Evolutionary conservation across 1,284 basidiomycete species (phyloP).

Genomic region (Spongispora temasekensis): DNA sequence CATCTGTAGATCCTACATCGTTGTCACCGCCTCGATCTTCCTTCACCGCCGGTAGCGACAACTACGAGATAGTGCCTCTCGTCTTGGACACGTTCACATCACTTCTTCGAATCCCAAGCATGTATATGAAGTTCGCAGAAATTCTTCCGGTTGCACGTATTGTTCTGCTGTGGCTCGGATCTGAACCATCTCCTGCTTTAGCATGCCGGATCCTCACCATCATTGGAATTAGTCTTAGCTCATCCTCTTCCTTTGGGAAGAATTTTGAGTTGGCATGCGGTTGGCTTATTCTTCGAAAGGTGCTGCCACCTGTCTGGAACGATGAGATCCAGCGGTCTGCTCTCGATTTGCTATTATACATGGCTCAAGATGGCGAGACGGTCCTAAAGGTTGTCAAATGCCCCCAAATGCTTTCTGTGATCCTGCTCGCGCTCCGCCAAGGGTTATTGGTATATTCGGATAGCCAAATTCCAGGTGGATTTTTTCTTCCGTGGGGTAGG

Average conservation of each 20-base stretch:
- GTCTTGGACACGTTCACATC: conserved; percentile 62
- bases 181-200: conserved; percentile 60
- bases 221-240: conserved; percentile 53
- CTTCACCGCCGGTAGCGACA: conserved; percentile 2
- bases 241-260: conserved; percentile 60
- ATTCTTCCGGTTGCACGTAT: conserved; percentile 75
- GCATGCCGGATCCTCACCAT: conserved; percentile 62
- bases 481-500: neutral
- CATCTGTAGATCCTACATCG: conserved; percentile 11
- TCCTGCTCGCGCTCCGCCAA: conserved; percentile 60
- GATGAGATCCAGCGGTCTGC: conserved; percentile 60
- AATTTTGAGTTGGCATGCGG: conserved; percentile 79
- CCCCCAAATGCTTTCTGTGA: conserved; percentile 61
- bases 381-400: conserved; percentile 15
- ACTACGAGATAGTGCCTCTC: conserved; percentile 55
- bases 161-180: conserved; percentile 70
- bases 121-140: conserved; percentile 63
- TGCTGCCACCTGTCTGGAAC: conserved; percentile 71
- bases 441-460: conserved; percentile 32
- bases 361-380: conserved; percentile 13
- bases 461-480: conserved; percentile 15
- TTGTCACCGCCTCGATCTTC: conserved; percentile 54
- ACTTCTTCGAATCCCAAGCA: conserved; percentile 52
- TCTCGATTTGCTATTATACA: conserved; percentile 66
- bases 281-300: conserved; percentile 67